A percentile compares a stretch with the other conserved stretches of the same genome.
Conservation (phyloP, 148 eudicot genomes). For the Linanthus parryae region DNA sequence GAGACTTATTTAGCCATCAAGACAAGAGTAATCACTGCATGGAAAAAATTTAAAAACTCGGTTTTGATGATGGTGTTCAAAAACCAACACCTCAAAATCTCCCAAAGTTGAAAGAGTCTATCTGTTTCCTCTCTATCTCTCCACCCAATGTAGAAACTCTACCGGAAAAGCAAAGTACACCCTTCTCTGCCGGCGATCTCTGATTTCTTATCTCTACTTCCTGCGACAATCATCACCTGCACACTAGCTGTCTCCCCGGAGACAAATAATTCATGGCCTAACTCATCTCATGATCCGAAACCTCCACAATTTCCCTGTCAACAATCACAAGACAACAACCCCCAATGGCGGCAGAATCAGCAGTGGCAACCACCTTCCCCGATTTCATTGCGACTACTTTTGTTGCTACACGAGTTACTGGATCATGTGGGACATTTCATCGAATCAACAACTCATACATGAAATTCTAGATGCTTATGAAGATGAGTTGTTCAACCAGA, state of each 20-base stretch:
- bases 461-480: conserved; percentile 30
- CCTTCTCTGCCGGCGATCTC: conserved; percentile 22
- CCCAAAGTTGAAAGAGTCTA: too few species aligned
- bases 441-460: conserved; percentile 23
- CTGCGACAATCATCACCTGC: conserved; percentile 15
- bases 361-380: conserved; percentile 14
- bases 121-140: too few species aligned
- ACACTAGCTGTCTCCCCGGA: conserved; percentile 15
- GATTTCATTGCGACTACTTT: conserved; percentile 22
- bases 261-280: conserved; percentile 28
- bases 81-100: too few species aligned
- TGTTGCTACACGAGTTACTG: conserved; percentile 28
- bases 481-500: conserved; percentile 16
- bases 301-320: too few species aligned
- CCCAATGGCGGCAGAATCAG: background rate
- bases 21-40: too few species aligned
- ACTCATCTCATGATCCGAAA: too few species aligned
- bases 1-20: too few species aligned
- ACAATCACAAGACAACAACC: too few species aligned
- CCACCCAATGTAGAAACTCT: too few species aligned
- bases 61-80: too few species aligned
- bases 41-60: too few species aligned
- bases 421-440: conserved; percentile 27
- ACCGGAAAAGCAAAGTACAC: too few species aligned
- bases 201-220: conserved; percentile 19